phyloP scores from a whole-genome alignment of 371 early-diverging fungal species.

The Encephalitozoon cuniculi region DNA sequence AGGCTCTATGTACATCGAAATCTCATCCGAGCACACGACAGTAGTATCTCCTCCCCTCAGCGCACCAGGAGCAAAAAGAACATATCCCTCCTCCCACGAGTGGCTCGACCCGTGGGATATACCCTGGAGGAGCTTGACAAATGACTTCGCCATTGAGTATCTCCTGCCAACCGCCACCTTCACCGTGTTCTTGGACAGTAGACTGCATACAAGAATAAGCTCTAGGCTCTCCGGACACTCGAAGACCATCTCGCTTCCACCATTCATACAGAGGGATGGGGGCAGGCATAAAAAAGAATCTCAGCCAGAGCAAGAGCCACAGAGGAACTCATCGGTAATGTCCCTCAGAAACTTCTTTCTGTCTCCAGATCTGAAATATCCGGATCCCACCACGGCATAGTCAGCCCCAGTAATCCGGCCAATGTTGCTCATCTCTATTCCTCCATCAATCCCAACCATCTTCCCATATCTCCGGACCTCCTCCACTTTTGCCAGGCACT shows the following conservation, averaged over 20 bases:
- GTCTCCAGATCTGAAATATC: slow-evolving; percentile 68
- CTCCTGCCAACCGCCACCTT: not conserved
- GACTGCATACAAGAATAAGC: slow-evolving; percentile 12
- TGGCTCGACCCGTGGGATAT: not conserved
- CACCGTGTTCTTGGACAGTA: not conserved
- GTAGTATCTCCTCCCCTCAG: slow-evolving; percentile 25
- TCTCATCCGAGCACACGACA: slow-evolving; percentile 16
- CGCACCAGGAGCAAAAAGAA: slow-evolving; percentile 25
- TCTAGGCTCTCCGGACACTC: not conserved
- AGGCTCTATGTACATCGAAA: slow-evolving; percentile 65
- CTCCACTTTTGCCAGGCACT: slow-evolving; percentile 27
- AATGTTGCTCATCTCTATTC: slow-evolving; percentile 75
- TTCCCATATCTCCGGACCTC: not conserved
- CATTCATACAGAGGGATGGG: not conserved
- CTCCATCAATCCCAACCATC: slow-evolving; percentile 93
- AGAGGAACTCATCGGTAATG: not conserved
- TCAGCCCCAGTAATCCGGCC: slow-evolving; percentile 76
- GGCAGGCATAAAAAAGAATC: not conserved
- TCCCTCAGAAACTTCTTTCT: slow-evolving; percentile 7
- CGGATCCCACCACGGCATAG: slow-evolving; percentile 91
- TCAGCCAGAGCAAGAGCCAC: not conserved
- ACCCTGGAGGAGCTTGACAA: not conserved
- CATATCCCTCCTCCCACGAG: not conserved
- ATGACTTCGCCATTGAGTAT: not conserved
- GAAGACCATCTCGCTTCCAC: not conserved